Evolutionary conservation across 2,329 filamentous ascomycete species (phyloP).

Genomic region (Coleophoma crateriformis): DNA sequence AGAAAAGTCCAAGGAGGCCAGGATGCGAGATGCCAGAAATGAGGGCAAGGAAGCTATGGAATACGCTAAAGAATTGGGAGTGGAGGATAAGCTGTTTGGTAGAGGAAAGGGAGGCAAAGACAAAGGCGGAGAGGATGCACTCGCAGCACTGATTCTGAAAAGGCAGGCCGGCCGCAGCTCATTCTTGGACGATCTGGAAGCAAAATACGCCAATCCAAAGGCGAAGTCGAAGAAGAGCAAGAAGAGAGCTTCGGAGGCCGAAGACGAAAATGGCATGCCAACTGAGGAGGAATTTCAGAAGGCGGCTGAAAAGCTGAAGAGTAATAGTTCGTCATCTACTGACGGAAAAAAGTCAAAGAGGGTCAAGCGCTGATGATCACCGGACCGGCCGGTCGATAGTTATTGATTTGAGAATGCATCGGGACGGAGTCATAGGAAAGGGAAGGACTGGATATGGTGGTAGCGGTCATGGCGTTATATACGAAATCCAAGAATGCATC

Average conservation of each 20-base stretch:
- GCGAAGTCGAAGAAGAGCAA: constrained; percentile 35
- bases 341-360: constrained; percentile 17
- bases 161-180: constrained; percentile 59
- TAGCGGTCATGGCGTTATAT: too few species aligned
- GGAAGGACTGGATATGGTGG: background rate
- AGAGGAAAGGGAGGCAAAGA: constrained; percentile 36
- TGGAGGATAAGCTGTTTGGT: constrained; percentile 64
- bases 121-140: constrained; percentile 38
- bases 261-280: constrained; percentile 59
- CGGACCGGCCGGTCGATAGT: background rate
- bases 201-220: constrained; percentile 59
- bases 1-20: constrained; percentile 54
- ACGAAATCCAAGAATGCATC: too few species aligned
- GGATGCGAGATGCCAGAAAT: constrained; percentile 55
- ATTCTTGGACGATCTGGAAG: constrained; percentile 70
- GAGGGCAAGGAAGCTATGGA: constrained; percentile 72
- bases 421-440: background rate
- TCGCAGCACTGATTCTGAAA: constrained; percentile 71
- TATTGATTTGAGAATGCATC: background rate
- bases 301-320: constrained; percentile 42
- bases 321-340: constrained; percentile 3
- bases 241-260: constrained; percentile 47
- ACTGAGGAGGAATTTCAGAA: constrained; percentile 57
- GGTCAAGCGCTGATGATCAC: constrained; percentile 12
- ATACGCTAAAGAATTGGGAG: constrained; percentile 67